Percentiles rank a stretch among this genome's conserved stretches.
phyloP scores from a whole-genome alignment of 352 stramenopile genomes.

The Globisporangium nunn region DNA sequence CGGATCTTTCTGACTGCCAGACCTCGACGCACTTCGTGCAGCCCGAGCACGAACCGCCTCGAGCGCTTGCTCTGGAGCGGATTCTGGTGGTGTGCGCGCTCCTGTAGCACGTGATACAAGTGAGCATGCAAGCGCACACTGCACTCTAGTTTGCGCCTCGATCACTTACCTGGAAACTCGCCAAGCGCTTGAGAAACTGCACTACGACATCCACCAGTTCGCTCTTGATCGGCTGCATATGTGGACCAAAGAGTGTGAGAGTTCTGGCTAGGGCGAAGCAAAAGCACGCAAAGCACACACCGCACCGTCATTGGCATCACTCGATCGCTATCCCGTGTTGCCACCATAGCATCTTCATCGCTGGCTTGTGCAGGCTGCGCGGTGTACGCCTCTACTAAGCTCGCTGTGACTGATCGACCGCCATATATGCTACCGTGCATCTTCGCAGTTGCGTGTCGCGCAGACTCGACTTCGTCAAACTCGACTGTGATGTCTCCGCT shows the following conservation, averaged over 20 bases:
- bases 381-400: not conserved
- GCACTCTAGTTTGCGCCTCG: not conserved
- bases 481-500: constrained; percentile 4
- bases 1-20: constrained; percentile 6
- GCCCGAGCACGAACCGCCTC: constrained; percentile 11
- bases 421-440: constrained; percentile 6
- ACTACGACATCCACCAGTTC: not conserved
- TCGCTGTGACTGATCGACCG: not conserved
- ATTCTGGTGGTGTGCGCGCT: constrained; percentile 11
- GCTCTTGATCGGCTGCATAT: constrained; percentile 1
- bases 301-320: not conserved
- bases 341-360: not conserved
- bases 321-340: not conserved
- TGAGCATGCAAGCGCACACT: no score
- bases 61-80: constrained; percentile 12
- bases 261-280: not conserved
- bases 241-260: not conserved
- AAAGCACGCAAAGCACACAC: not conserved
- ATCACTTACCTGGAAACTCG: constrained; percentile 9
- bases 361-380: not conserved
- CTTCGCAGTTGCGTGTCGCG: not conserved
- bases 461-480: not conserved
- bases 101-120: not conserved
- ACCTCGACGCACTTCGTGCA: constrained; percentile 11
- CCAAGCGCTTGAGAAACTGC: constrained; percentile 10